These are phyloP conservation scores for Aspergillus glaucus DNA, from an alignment of 2,329 filamentous ascomycete species.

Conservation along the genomic window DNA sequence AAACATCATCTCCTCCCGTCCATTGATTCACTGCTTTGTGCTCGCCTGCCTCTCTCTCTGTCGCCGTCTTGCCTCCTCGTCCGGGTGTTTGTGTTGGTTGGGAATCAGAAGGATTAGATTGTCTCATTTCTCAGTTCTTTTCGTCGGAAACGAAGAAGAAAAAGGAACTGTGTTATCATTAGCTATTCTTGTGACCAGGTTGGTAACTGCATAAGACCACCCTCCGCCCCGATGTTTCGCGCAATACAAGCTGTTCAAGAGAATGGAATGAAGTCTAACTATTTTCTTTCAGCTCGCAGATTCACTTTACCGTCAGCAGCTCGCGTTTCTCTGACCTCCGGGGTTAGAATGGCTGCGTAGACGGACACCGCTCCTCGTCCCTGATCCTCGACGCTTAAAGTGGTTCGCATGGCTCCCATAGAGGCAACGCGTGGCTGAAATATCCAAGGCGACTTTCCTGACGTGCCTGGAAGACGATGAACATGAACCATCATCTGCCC, in stretches of 20 bases:
- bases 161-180: neutral
- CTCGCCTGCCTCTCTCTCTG: slow-evolving; percentile 9
- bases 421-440: slow-evolving; percentile 34
- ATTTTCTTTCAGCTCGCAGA: slow-evolving; percentile 2
- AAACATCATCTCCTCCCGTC: slow-evolving; percentile 24
- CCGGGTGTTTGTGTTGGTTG: neutral
- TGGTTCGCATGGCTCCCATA: slow-evolving; percentile 35
- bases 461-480: slow-evolving; percentile 36
- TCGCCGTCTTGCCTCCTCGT: neutral
- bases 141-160: neutral
- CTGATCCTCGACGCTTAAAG: slow-evolving; percentile 12
- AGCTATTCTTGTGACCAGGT: neutral
- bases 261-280: neutral
- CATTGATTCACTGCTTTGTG: neutral
- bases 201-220: neutral
- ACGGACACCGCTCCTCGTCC: slow-evolving; percentile 14
- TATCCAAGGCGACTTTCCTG: slow-evolving; percentile 26
- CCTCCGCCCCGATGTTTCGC: neutral
- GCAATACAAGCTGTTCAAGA: neutral
- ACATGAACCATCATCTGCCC: slow-evolving; percentile 42
- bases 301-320: slow-evolving; percentile 1
- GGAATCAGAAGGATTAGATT: neutral
- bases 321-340: slow-evolving; percentile 8
- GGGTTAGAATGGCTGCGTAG: slow-evolving; percentile 33
- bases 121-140: neutral